A percentile compares a stretch with the other conserved stretches of the same genome.
These are phyloP conservation scores for Podila horticola DNA, from an alignment of 192 early-diverging fungal genomes.

Conservation along the genomic window DNA sequence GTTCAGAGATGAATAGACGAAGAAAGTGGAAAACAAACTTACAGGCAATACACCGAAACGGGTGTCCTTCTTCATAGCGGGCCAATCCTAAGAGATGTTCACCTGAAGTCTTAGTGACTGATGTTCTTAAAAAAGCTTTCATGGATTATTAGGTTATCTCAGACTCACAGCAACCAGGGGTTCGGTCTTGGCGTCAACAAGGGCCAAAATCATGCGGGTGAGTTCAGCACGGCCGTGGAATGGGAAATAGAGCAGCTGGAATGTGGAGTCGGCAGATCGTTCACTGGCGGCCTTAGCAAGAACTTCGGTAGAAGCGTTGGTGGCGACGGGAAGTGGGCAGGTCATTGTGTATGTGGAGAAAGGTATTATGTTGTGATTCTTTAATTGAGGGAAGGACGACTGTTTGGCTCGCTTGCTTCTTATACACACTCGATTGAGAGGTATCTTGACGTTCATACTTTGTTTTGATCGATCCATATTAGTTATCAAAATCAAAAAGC, in stretches of 20 bases:
- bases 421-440: too few species aligned
- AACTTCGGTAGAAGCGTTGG: background rate
- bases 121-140: background rate
- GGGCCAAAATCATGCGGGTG: background rate
- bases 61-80: conserved; percentile 3
- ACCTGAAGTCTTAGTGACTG: background rate
- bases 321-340: background rate
- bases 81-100: conserved; percentile 30
- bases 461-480: too few species aligned
- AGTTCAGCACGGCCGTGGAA: conserved; percentile 2
- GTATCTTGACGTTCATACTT: too few species aligned
- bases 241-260: conserved; percentile 3
- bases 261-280: background rate
- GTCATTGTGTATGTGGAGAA: background rate
- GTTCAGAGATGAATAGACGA: too few species aligned
- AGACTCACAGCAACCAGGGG: background rate
- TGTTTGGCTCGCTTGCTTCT: too few species aligned
- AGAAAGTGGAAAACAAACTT: background rate
- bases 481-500: too few species aligned
- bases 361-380: too few species aligned
- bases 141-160: background rate
- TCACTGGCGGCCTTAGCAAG: background rate
- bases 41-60: conserved; percentile 15
- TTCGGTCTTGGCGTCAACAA: conserved; percentile 6
- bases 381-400: too few species aligned